Evolutionary conservation across 768 basidiomycete genomes (phyloP).

Genomic region (Lentinula boryana): DNA sequence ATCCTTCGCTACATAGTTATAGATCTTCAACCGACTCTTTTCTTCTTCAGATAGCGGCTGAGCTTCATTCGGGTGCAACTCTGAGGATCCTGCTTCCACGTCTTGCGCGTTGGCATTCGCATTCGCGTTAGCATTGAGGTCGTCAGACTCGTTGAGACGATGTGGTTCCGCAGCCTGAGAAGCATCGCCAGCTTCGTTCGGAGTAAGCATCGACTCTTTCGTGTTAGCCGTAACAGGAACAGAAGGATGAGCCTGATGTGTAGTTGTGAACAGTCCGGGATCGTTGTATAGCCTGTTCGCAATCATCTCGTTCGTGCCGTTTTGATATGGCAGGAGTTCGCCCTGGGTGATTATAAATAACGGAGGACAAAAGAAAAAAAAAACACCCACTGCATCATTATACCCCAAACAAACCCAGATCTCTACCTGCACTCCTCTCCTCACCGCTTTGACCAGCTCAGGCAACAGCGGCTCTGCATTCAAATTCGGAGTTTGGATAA

Average conservation of each 20-base stretch:
- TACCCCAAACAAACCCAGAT: conserved; percentile 56
- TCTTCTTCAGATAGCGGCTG: conserved; percentile 31
- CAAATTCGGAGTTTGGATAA: conserved; percentile 71
- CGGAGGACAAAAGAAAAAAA: conserved; percentile 30
- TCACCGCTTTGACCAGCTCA: conserved; percentile 53
- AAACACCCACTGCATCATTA: conserved; percentile 45
- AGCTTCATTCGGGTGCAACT: not conserved
- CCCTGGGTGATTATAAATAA: conserved; percentile 24
- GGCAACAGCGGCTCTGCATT: conserved; percentile 60
- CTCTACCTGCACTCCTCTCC: conserved; percentile 53
- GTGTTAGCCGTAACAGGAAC: too few species aligned
- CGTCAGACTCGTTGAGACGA: too few species aligned
- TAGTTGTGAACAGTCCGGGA: not conserved
- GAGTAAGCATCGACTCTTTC: not conserved
- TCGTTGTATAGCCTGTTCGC: conserved; percentile 48
- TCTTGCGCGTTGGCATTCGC: too few species aligned
- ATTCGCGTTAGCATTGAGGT: too few species aligned
- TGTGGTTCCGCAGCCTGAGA: too few species aligned
- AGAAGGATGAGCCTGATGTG: too few species aligned
- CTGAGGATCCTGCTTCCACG: too few species aligned
- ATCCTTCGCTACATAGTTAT: conserved; percentile 61
- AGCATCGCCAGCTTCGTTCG: conserved; percentile 23
- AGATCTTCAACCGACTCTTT: conserved; percentile 33
- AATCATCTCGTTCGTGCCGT: conserved; percentile 70
- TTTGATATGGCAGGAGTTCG: conserved; percentile 61